Conservation (phyloP, 1,139 yeast genomes). For the Protomyces arabidopsidicola region DNA sequence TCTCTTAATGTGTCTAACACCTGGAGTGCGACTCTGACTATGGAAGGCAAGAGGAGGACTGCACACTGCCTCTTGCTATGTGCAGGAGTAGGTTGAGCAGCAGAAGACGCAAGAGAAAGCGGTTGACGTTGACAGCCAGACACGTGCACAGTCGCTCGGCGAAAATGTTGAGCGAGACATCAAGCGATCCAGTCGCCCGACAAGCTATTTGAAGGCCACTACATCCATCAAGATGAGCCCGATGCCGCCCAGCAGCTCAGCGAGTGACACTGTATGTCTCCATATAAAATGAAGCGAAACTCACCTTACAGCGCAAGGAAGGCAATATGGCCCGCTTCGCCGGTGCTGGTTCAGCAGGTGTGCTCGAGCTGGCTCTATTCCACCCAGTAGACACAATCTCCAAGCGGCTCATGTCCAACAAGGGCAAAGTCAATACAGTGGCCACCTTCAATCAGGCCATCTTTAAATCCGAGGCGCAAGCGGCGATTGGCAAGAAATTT, state of each 20-base stretch:
- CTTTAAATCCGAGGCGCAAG: constrained; percentile 74
- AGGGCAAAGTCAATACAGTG: constrained; percentile 59
- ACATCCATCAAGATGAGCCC: constrained; percentile 11
- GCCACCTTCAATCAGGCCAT: constrained; percentile 75
- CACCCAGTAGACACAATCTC: constrained; percentile 98
- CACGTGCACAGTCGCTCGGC: no score
- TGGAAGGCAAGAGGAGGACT: no score
- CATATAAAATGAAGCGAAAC: not conserved
- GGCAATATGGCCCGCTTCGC: constrained; percentile 76
- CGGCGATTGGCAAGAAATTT: constrained; percentile 64
- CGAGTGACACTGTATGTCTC: constrained; percentile 1
- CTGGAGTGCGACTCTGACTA: no score
- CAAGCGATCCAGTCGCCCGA: no score
- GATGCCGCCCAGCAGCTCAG: constrained; percentile 18
- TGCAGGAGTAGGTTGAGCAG: no score
- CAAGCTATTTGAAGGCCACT: no score
- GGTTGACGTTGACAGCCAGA: no score
- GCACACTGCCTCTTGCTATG: no score
- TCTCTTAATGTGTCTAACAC: no score
- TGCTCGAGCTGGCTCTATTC: constrained; percentile 91
- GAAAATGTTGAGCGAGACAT: no score
- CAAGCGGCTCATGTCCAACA: constrained; percentile 95
- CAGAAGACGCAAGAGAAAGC: no score
- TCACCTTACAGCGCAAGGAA: constrained; percentile 25
- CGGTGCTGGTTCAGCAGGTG: constrained; percentile 97